phyloP scores from a whole-genome alignment of 176 grass and related monocot genomes.

The Triticum monococcum region DNA sequence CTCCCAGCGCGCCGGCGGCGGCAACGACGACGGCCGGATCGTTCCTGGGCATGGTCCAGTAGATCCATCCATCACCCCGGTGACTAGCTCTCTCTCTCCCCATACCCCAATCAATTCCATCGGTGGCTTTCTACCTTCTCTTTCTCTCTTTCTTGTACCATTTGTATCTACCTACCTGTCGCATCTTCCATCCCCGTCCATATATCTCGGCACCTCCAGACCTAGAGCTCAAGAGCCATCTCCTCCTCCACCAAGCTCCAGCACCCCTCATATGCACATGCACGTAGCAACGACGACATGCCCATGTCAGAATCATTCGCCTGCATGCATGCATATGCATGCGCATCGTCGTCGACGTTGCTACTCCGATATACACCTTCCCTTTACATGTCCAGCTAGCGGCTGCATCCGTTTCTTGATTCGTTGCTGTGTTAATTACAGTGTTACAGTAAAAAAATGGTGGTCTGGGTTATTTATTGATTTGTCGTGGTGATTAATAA shows the following conservation, averaged over 20 bases:
- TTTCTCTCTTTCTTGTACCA: conserved; percentile 33
- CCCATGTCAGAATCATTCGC: conserved; percentile 35
- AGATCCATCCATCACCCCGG: conserved; percentile 24
- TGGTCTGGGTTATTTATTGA: conserved; percentile 84
- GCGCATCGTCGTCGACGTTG: conserved; percentile 9
- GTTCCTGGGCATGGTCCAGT: conserved; percentile 97
- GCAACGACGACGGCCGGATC: conserved; percentile 68
- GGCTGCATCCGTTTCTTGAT: conserved; percentile 50
- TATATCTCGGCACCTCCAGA: conserved; percentile 28
- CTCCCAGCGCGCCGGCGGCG: conserved; percentile 45
- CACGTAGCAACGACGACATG: conserved; percentile 26
- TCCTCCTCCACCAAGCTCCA: conserved; percentile 25
- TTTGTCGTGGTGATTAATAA: conserved; percentile 87
- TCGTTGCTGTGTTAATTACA: conserved; percentile 46
- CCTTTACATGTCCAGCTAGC: not conserved
- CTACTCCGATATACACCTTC: conserved; percentile 2
- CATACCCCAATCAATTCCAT: conserved; percentile 17
- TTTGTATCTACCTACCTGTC: conserved; percentile 71
- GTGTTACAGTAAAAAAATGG: conserved; percentile 31
- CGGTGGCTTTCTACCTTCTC: conserved; percentile 22
- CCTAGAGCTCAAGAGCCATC: conserved; percentile 35
- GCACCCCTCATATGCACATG: conserved; percentile 29
- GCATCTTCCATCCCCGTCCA: conserved; percentile 20
- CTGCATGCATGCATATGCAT: conserved; percentile 9
- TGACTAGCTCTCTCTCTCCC: conserved; percentile 29